Conservation (phyloP, 2,329 filamentous ascomycete genomes). For the Paraphoma sp. region DNA sequence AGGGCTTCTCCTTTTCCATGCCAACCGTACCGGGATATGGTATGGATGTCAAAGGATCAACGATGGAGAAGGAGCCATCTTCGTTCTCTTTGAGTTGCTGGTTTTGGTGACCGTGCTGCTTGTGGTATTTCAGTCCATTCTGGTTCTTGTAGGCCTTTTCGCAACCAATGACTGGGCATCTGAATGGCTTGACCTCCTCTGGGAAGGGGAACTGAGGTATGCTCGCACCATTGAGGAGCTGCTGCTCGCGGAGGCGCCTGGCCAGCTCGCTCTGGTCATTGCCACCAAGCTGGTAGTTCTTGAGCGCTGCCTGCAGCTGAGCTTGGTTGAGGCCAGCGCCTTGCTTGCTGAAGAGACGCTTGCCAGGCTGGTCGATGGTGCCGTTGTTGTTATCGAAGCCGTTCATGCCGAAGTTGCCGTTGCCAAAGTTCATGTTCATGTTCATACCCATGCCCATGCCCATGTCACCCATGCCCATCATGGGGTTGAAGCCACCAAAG, state of each 20-base stretch:
- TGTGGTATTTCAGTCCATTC: slow-evolving; percentile 93
- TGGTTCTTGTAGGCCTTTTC: slow-evolving; percentile 99
- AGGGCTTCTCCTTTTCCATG: slow-evolving; percentile 99
- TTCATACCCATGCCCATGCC: slow-evolving; percentile 36
- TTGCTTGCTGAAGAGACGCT: slow-evolving; percentile 84
- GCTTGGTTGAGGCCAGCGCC: slow-evolving; percentile 74
- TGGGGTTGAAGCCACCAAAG: slow-evolving; percentile 55
- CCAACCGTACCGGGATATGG: slow-evolving; percentile 95
- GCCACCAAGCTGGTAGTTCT: slow-evolving; percentile 72
- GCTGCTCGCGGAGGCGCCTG: slow-evolving; percentile 68
- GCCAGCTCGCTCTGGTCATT: slow-evolving; percentile 73
- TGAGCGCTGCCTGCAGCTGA: slow-evolving; percentile 76
- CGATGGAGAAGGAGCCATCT: slow-evolving; percentile 96
- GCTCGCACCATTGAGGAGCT: slow-evolving; percentile 62
- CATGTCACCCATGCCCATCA: slow-evolving; percentile 40
- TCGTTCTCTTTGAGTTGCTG: slow-evolving; percentile 96
- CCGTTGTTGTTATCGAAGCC: slow-evolving; percentile 47
- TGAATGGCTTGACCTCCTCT: slow-evolving; percentile 97
- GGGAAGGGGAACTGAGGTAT: slow-evolving; percentile 54
- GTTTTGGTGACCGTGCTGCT: slow-evolving; percentile 90
- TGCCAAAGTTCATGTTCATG: slow-evolving; percentile 45
- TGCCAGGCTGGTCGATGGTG: slow-evolving; percentile 90
- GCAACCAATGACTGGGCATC: slow-evolving; percentile 96
- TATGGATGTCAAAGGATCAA: slow-evolving; percentile 91
- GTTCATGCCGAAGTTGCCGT: slow-evolving; percentile 50